Evolutionary conservation across 306 rosid species (phyloP), one percentile per base, ranked within the genome.

Genomic region (Vigna trinervia): DNA sequence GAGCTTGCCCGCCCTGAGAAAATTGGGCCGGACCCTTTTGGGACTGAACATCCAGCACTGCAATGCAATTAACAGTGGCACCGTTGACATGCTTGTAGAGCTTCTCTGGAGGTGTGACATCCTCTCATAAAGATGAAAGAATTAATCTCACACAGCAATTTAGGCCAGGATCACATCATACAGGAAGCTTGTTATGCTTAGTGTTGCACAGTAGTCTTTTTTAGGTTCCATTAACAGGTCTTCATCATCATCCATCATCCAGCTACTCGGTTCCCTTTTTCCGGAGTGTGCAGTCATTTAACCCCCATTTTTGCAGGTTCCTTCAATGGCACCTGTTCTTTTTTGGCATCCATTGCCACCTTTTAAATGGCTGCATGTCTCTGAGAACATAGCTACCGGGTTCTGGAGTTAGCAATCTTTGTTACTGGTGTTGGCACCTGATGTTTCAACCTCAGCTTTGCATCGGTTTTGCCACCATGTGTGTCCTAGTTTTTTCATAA

Each of bases 1-100:
- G 89, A 84, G 96, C 82, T 68, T 91, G 82, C 75, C 84, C 20
- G 85, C 92, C 30, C 80, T 96, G 82, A 80, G 20, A 20, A 86
- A 88, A 81, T 65, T 93, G 79, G 98, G 98, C 48, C 83, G 77
- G 80, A 88, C 90, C 48, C 98, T 96, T 14, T 45, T 85, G 84
- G 99, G 99, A 48, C 85, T 96, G 59, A 96, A 93, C 80, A 80
- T 96, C 83, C 94, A 89, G 85, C 90, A 88, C 54, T 96, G 99
- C 89, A 96, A 87, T 39, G 88, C 87, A 28, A 89, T 93, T 88
- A 89, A 91, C 90, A 89, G 81, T 73, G 76, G 91, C 73, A 64
- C 86, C 0, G 86, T 93, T 60, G 94, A 89, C 45, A 75, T 43
- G 66, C 97, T 96, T 43, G 84, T 85, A 72, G 91, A 87, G 79